A percentile compares a stretch with the other conserved stretches of the same genome.
phyloP scores from a whole-genome alignment of 345 rosid genomes.

The Lepidium didymum region DNA sequence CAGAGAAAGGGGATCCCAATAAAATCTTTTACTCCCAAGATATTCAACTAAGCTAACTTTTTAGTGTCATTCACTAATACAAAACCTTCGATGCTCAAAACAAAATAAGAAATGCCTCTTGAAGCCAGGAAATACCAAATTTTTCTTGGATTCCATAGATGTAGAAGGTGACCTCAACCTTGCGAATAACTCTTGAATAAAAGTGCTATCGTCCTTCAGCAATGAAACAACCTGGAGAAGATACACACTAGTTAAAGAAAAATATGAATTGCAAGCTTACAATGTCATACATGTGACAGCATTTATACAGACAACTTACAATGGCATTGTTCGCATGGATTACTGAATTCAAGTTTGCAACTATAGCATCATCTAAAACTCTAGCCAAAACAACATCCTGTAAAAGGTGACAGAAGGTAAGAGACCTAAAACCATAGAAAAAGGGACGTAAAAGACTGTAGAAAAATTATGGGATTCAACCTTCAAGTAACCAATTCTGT shows the following conservation, averaged over 20 bases:
- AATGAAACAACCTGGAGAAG: conserved; percentile 70
- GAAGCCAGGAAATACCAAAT: conserved; percentile 54
- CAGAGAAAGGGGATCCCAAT: background rate
- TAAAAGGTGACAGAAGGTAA: conserved; percentile 4
- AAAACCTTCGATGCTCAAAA: background rate
- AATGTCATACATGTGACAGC: background rate
- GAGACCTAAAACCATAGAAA: background rate
- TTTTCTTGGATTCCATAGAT: conserved; percentile 72
- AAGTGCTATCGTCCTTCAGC: conserved; percentile 87
- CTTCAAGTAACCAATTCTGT: conserved; percentile 95
- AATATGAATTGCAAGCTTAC: background rate
- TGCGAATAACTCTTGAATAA: conserved; percentile 91
- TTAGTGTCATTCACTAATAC: conserved; percentile 1
- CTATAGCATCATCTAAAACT: conserved; percentile 80
- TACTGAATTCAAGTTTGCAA: conserved; percentile 80
- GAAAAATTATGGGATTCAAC: conserved; percentile 33
- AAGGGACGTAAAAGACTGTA: background rate
- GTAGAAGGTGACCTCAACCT: conserved; percentile 67
- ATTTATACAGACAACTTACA: conserved; percentile 45
- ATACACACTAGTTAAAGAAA: conserved; percentile 15
- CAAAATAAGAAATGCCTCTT: conserved; percentile 13
- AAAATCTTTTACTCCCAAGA: background rate
- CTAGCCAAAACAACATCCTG: conserved; percentile 97
- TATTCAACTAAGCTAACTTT: background rate
- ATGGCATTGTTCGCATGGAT: conserved; percentile 87